Evolutionary conservation across 2,329 filamentous ascomycete genomes (phyloP).

Genomic region (Phialophora verrucosa): DNA sequence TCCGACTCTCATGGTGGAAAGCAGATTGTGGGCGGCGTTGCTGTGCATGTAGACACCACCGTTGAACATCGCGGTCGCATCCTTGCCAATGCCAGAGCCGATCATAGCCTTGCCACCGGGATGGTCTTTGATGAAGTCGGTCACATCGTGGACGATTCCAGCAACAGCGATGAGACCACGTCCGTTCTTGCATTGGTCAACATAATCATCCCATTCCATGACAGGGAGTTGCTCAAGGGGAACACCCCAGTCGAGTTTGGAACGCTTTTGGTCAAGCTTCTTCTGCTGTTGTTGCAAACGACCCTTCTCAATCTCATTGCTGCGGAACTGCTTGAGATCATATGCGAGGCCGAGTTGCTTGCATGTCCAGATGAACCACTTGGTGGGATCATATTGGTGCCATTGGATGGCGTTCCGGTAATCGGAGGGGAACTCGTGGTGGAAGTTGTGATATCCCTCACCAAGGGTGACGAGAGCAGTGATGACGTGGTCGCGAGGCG

Average conservation of each 20-base stretch:
- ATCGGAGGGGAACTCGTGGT: constrained; percentile 91
- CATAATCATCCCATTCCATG: constrained; percentile 85
- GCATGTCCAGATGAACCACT: constrained; percentile 85
- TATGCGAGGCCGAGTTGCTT: constrained; percentile 84
- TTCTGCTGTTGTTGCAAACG: constrained; percentile 87
- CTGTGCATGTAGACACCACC: constrained; percentile 88
- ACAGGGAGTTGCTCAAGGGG: constrained; percentile 85
- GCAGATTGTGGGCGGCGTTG: constrained; percentile 86
- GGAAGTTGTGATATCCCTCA: constrained; percentile 94
- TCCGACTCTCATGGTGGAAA: constrained; percentile 86
- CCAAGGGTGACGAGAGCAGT: constrained; percentile 84
- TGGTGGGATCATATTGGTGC: constrained; percentile 91
- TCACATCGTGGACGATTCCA: constrained; percentile 84
- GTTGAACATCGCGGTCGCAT: constrained; percentile 89
- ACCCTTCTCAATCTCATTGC: constrained; percentile 92
- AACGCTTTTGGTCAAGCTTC: constrained; percentile 87
- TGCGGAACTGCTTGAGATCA: constrained; percentile 87
- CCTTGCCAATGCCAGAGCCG: constrained; percentile 80
- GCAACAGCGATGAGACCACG: constrained; percentile 78
- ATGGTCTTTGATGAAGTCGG: constrained; percentile 84
- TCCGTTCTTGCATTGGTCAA: constrained; percentile 76
- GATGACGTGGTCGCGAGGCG: constrained; percentile 83
- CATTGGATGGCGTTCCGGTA: constrained; percentile 91
- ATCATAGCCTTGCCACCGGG: constrained; percentile 91
- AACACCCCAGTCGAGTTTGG: constrained; percentile 82